These are phyloP conservation scores for Penicillium turbatum DNA, from an alignment of 495 filamentous ascomycete species.

Conservation along the genomic window DNA sequence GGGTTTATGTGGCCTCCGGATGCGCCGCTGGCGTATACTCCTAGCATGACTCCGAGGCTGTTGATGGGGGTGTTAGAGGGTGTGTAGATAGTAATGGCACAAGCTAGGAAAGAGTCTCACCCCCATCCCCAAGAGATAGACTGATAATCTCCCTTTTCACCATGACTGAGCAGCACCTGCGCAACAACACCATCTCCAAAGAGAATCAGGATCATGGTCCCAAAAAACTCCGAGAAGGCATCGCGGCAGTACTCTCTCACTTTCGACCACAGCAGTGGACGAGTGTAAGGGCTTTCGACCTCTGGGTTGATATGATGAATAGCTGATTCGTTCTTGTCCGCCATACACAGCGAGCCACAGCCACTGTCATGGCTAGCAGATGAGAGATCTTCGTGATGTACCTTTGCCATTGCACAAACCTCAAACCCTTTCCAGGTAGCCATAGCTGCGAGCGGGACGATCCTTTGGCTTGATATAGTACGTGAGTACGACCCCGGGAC, in stretches of 20 bases:
- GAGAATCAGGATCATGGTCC: constrained; percentile 57
- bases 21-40: constrained; percentile 57
- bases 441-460: constrained; percentile 2
- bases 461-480: constrained; percentile 6
- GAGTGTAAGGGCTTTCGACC: background rate
- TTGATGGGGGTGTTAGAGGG: constrained; percentile 5
- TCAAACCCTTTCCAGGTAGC: constrained; percentile 7
- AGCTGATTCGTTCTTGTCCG: constrained; percentile 13
- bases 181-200: constrained; percentile 62
- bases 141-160: constrained; percentile 52
- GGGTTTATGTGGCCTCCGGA: constrained; percentile 63
- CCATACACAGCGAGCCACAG: constrained; percentile 17
- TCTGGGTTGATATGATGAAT: constrained; percentile 13
- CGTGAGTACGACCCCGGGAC: background rate
- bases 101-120: constrained; percentile 32
- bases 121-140: constrained; percentile 61
- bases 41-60: constrained; percentile 59
- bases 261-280: constrained; percentile 44
- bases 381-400: constrained; percentile 12
- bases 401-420: constrained; percentile 16
- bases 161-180: constrained; percentile 52
- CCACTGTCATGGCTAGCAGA: constrained; percentile 14
- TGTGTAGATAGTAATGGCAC: background rate
- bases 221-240: constrained; percentile 60
- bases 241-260: constrained; percentile 47